Evolutionary conservation across 2,329 filamentous ascomycete species (phyloP).

Genomic region (Geosmithia putterillii): DNA sequence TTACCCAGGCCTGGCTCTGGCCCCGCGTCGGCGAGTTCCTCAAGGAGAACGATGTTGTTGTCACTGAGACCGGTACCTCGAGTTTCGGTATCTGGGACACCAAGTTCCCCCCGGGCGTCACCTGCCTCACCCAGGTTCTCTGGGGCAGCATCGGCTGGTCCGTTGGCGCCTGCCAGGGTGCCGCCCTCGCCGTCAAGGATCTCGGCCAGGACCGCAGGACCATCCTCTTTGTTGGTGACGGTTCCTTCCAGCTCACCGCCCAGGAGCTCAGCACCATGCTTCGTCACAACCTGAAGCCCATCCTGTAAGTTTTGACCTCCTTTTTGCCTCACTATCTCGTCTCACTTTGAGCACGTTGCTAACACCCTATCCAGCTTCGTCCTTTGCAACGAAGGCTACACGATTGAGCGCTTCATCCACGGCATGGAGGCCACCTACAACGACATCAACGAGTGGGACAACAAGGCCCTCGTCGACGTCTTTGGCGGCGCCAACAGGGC

Average conservation of each 20-base stretch:
- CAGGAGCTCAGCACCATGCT: conserved; percentile 82
- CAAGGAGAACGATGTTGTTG: conserved; percentile 58
- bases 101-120: conserved; percentile 65
- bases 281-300: conserved; percentile 58
- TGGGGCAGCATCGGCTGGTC: conserved; percentile 56
- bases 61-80: conserved; percentile 79
- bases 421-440: conserved; percentile 73
- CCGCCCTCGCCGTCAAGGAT: conserved; percentile 64
- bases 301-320: conserved; percentile 66
- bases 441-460: conserved; percentile 66
- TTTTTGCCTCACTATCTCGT: too few relatives aligned
- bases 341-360: not conserved
- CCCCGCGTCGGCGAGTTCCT: conserved; percentile 63
- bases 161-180: conserved; percentile 46
- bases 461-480: conserved; percentile 52
- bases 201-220: conserved; percentile 46
- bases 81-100: conserved; percentile 87
- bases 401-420: conserved; percentile 81
- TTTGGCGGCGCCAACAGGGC: conserved; percentile 51
- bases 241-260: conserved; percentile 72
- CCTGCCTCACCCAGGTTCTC: conserved; percentile 67
- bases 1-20: conserved; percentile 69
- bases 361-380: conserved; percentile 44
- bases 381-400: conserved; percentile 81
- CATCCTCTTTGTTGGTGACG: conserved; percentile 81